A percentile compares a stretch with the other conserved stretches of the same genome.
These are phyloP conservation scores for Fusarium albosuccineum DNA, from an alignment of 2,329 filamentous ascomycete species.

Conservation along the genomic window DNA sequence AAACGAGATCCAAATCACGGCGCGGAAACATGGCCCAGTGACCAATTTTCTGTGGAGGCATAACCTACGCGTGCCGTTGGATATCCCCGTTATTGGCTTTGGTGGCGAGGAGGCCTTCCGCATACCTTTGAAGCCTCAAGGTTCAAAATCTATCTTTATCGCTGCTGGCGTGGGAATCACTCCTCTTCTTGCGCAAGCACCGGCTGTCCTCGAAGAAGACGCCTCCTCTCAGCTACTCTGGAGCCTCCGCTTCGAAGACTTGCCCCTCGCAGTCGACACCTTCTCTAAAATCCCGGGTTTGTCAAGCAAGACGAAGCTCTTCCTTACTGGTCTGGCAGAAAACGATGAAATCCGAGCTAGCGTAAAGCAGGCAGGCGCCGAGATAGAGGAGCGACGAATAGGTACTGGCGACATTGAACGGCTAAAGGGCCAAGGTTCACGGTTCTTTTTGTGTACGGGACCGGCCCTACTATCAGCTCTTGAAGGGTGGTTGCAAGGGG, in stretches of 20 bases:
- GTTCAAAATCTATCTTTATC: conserved; percentile 68
- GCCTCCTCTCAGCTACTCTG: conserved; percentile 72
- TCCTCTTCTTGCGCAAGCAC: conserved; percentile 79
- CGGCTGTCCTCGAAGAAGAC: conserved; percentile 55
- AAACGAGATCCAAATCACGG: conserved; percentile 77
- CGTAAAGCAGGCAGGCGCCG: conserved; percentile 52
- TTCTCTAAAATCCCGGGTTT: conserved; percentile 67
- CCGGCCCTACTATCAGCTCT: conserved; percentile 57
- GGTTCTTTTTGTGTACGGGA: conserved; percentile 66
- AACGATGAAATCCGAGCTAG: conserved; percentile 53
- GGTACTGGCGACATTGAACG: conserved; percentile 57
- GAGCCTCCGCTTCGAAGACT: conserved; percentile 73
- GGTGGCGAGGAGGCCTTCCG: conserved; percentile 70
- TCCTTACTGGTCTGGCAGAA: conserved; percentile 68
- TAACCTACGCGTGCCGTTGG: conserved; percentile 65
- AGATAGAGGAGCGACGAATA: conserved; percentile 56
- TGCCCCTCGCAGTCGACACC: conserved; percentile 71
- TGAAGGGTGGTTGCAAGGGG: conserved; percentile 66
- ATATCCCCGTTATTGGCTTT: conserved; percentile 78
- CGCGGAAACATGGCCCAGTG: conserved; percentile 75
- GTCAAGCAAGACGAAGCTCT: conserved; percentile 67
- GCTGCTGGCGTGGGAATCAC: conserved; percentile 88
- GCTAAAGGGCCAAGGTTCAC: conserved; percentile 55
- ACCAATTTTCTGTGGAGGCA: conserved; percentile 75
- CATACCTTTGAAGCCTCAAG: conserved; percentile 45